Base-by-base conservation (phyloP, 352 stramenopile species). In the Phytophthora boehmeriae region DNA sequence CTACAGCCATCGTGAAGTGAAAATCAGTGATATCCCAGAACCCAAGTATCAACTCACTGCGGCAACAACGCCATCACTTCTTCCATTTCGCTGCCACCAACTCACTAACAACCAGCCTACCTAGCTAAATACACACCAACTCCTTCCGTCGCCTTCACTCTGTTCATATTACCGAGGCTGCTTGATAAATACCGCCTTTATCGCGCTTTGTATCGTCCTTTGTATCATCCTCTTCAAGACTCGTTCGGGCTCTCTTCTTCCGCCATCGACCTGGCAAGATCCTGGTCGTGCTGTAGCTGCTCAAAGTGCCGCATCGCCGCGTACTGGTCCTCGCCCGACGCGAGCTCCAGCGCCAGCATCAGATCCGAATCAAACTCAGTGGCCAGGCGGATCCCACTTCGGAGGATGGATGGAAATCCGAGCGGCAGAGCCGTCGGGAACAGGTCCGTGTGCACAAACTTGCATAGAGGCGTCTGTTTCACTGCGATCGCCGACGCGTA, bases 261-360 rank as follows among this genome's bases (percentile, higher is more conserved):
- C 0, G 78, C 74, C 42, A 88, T 73, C 45, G 76, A 71, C 67
- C 78, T 73, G 5, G 78, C 74, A 11, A 86, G 47, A 54, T 81
- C 63, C 30, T 88, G 69, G 39, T 87, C 78, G 8, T 68, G 75
- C 8, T 74, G 71, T 30, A 86, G 58, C 52, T 89, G 78, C 38
- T 88, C 76, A 59, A 76, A 89, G 51, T 82, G 68, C 36, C 80
- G 76, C 63, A 88, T 71, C n/a, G 81, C 81, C 11, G 74, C 81
- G 56, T 85, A 79, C 54, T 90, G 81, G 44, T 90, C 81, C 48
- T 89, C 74, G 5, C 75, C 81, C 1, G 78, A 84, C 43, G 78
- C 73, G 25, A 89, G 36, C 48, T 90, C 78, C n/a, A 90, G 54
- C 19, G 81, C 81, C 8, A 90, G 58, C 66, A 88, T 70, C 36